These are phyloP conservation scores for Tetrahymena malaccensis DNA, from an alignment of 73 alveolate species.

Conservation along the genomic window DNA sequence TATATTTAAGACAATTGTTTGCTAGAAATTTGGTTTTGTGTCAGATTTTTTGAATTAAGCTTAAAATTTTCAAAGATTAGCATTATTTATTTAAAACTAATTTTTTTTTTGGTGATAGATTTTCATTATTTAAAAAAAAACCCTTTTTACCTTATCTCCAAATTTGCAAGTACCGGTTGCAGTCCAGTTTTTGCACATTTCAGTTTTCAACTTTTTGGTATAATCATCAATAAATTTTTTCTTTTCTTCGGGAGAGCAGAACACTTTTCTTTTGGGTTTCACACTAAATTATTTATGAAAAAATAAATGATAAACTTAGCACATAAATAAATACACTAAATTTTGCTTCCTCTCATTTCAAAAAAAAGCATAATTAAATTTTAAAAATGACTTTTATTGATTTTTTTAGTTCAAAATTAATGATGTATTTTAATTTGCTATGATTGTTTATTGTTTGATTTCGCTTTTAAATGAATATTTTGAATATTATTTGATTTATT, in stretches of 20 bases:
- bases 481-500: background rate
- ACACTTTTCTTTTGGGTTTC: conserved; percentile 22
- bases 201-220: conserved; percentile 60
- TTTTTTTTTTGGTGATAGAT: too few species aligned
- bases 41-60: too few species aligned
- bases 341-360: background rate
- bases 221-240: conserved; percentile 38
- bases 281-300: conserved; percentile 10
- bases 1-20: background rate
- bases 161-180: conserved; percentile 53
- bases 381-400: background rate
- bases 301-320: background rate
- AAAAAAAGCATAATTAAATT: background rate
- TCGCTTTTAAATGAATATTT: background rate
- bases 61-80: too few species aligned
- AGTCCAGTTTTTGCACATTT: conserved; percentile 61
- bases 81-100: background rate
- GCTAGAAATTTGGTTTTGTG: background rate
- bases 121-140: background rate
- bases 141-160: conserved; percentile 41
- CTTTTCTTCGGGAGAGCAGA: conserved; percentile 21
- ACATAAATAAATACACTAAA: background rate
- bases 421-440: background rate
- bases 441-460: background rate
- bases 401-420: background rate